These are phyloP conservation scores for Pseudomonodictys pantanalensis DNA, from an alignment of 495 filamentous ascomycete species.

Conservation along the genomic window DNA sequence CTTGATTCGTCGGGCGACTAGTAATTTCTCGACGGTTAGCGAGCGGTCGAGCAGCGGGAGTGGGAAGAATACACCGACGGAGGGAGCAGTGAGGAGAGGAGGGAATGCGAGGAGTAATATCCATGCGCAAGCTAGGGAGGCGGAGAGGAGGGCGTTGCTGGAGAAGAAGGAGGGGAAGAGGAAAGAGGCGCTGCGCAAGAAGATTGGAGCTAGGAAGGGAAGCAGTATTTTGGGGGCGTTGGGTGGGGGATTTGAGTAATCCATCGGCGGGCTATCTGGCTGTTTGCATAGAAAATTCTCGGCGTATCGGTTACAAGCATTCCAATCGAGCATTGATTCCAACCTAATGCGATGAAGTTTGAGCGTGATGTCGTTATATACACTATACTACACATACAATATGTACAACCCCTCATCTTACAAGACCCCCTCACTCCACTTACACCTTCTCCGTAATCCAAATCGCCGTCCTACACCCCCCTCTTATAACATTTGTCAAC, in stretches of 20 bases:
- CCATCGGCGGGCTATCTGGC: too few relatives aligned
- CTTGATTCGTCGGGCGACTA: slow-evolving; percentile 74
- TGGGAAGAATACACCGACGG: slow-evolving; percentile 39
- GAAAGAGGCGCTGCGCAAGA: slow-evolving; percentile 66
- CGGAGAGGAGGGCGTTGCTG: slow-evolving; percentile 56
- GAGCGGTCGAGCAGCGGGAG: slow-evolving; percentile 29
- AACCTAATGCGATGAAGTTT: neutral
- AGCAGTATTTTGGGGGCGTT: slow-evolving; percentile 23
- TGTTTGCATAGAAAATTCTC: neutral
- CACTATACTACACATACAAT: slow-evolving; percentile 4
- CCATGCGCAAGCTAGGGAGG: slow-evolving; percentile 79
- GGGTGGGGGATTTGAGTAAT: slow-evolving; percentile 30
- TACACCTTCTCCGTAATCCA: slow-evolving; percentile 85
- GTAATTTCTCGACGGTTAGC: slow-evolving; percentile 49
- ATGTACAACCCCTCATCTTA: neutral
- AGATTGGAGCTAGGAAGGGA: slow-evolving; percentile 18
- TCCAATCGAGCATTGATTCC: neutral
- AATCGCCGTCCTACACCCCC: slow-evolving; percentile 86
- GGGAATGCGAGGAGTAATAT: slow-evolving; percentile 73
- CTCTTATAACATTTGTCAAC: slow-evolving; percentile 80
- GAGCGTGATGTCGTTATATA: slow-evolving; percentile 3
- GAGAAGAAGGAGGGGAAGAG: slow-evolving; percentile 61
- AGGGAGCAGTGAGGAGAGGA: slow-evolving; percentile 44
- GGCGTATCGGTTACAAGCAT: neutral
- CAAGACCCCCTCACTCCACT: neutral